Evolutionary conservation across 208 protist species (phyloP).

Genomic region (Trypanosoma boissoni): DNA sequence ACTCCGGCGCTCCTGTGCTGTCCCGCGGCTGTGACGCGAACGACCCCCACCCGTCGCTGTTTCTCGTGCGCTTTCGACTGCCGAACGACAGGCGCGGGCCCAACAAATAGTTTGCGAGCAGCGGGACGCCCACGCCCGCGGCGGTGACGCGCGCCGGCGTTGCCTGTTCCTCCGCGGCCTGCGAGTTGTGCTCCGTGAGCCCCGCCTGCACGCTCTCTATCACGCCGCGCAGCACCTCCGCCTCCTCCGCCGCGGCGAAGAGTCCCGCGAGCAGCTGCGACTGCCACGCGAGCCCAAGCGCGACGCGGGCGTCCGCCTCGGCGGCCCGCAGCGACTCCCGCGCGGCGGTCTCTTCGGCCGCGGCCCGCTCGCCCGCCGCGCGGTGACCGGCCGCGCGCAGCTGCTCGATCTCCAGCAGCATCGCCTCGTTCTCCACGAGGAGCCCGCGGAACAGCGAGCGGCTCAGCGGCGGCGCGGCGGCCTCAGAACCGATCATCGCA

Average conservation of each 20-base stretch:
- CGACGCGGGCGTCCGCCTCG: constrained; percentile 9
- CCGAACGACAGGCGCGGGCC: background rate
- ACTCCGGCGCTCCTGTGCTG: background rate
- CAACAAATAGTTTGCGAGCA: constrained; percentile 8
- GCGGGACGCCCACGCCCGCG: constrained; percentile 7
- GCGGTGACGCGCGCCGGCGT: constrained; percentile 23
- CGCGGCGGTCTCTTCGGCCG: constrained; percentile 18
- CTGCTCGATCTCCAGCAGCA: constrained; percentile 36
- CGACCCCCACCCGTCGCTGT: background rate
- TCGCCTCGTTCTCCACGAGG: constrained; percentile 46
- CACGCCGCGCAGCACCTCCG: constrained; percentile 17
- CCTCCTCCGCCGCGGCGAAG: constrained; percentile 15
- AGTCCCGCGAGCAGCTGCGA: constrained; percentile 6
- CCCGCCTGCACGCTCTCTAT: constrained; percentile 48
- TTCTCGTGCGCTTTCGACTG: background rate
- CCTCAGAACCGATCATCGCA: background rate
- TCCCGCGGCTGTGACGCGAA: background rate
- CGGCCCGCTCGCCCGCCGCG: constrained; percentile 17
- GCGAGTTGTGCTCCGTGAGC: constrained; percentile 14
- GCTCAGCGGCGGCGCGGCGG: background rate
- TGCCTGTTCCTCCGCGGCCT: background rate
- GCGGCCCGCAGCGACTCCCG: constrained; percentile 1
- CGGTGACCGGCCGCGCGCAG: constrained; percentile 15
- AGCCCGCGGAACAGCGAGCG: constrained; percentile 47
- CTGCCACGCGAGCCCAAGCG: constrained; percentile 12